Evolutionary conservation across 331 rosid genomes (phyloP).

Genomic region (Telfairia occidentalis): DNA sequence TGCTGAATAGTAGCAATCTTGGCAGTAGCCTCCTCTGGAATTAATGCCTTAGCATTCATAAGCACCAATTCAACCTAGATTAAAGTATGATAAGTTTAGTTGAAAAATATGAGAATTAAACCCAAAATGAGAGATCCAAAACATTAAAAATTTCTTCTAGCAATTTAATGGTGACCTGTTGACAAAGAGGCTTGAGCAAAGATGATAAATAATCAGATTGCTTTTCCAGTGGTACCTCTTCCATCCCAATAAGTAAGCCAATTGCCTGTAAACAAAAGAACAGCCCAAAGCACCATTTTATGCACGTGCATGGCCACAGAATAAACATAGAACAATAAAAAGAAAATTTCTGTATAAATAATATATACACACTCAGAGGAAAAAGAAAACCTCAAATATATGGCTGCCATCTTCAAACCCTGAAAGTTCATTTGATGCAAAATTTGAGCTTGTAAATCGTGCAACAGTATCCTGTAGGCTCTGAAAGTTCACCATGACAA

Average conservation of each 20-base stretch:
- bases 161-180: constrained; percentile 44
- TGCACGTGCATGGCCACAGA: not conserved
- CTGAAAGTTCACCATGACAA: constrained; percentile 28
- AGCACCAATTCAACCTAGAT: constrained; percentile 72
- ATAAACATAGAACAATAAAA: not conserved
- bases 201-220: constrained; percentile 87
- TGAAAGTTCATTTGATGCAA: constrained; percentile 40
- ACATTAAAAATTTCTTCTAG: constrained; percentile 2
- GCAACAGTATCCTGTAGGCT: constrained; percentile 66
- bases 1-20: constrained; percentile 68
- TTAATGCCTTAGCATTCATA: constrained; percentile 42
- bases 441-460: constrained; percentile 52
- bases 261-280: constrained; percentile 55
- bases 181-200: constrained; percentile 84
- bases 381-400: constrained; percentile 68
- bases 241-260: constrained; percentile 90
- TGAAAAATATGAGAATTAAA: not conserved
- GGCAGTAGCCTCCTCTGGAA: constrained; percentile 51
- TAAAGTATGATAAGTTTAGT: constrained; percentile 4
- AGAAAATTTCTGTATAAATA: not conserved
- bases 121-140: constrained; percentile 11
- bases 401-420: constrained; percentile 94
- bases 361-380: not conserved
- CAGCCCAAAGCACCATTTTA: not conserved
- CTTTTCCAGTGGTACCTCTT: constrained; percentile 67